Base-by-base conservation (phyloP, 148 eudicot species). In the Fagopyrum homotropicum region DNA sequence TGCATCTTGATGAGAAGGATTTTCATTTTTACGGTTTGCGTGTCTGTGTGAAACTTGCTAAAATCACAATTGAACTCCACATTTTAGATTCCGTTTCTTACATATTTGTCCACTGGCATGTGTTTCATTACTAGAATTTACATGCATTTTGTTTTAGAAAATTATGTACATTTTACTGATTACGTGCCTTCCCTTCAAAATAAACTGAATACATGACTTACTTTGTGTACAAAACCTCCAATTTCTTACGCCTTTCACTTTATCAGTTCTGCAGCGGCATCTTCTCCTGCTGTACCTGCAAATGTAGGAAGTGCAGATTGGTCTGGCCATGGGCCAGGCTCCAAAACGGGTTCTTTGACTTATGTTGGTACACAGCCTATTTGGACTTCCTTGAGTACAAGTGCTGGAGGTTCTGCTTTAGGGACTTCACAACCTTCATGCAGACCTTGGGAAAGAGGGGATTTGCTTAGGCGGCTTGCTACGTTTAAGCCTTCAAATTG, bases 361-460 rank as follows among this genome's bases (percentile, higher is more conserved):
- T 87, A 85, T 22, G 77, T 84, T 79, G 93, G 89, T 45, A 76
- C 96, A 29, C 93, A 86, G 74, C 87, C 86, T 54, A 85, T 74
- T 76, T 73, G 86, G 79, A 48, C 89, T 78, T 90, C 98, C 2
- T 75, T 90, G 86, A 90, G 98, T 82, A 88, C 92, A 47, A 86
- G 86, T 81, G 93, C 89, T 69, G 87, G 93, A 85, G 96, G 96
- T 75, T 94, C 97, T 45, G 90, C 89, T 72, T 86, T 91, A 81
- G 96, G 98, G 74, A 84, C 97, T 75, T 91, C 93, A 64, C 90
- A 94, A 22, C 89, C 96, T 86, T 91, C 96, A 5, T 94, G 98
- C 78, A 88, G 98, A 76, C 98, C 98, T 69, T 94, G 98, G 98
- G 98, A 94, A 83, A 88, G 98, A 81, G 98, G 96, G 74, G 98